Evolutionary conservation across 2,329 filamentous ascomycete genomes (phyloP).

Genomic region (Venturia nashicola): DNA sequence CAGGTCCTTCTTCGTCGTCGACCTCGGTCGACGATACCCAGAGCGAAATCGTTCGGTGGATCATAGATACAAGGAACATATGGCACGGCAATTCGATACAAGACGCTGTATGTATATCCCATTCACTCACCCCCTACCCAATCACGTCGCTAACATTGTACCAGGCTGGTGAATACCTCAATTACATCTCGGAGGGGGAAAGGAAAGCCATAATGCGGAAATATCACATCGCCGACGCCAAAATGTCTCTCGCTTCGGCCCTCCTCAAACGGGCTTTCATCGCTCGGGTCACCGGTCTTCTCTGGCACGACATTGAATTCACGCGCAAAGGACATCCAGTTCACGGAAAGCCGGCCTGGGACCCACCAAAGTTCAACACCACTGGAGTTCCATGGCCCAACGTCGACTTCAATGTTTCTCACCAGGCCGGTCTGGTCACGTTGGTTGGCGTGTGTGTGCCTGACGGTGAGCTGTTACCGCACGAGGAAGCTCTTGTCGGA

Average conservation of each 20-base stretch:
- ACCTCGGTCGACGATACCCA: neutral
- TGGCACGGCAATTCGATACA: conserved; percentile 35
- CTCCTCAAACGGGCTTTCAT: conserved; percentile 64
- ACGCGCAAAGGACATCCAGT: conserved; percentile 40
- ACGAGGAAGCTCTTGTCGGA: conserved; percentile 35
- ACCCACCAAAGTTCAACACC: conserved; percentile 25
- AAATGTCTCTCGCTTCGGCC: conserved; percentile 59
- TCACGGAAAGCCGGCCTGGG: conserved; percentile 39
- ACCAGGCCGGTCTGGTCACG: conserved; percentile 64
- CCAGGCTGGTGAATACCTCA: conserved; percentile 31
- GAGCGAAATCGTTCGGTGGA: conserved; percentile 23
- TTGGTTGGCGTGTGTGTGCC: conserved; percentile 39
- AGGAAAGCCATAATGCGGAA: conserved; percentile 46
- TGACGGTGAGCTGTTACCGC: conserved; percentile 14
- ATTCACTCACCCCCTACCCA: neutral
- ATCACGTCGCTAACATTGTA: neutral
- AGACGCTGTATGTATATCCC: conserved; percentile 19
- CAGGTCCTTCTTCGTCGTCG: neutral
- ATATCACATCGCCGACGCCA: conserved; percentile 58
- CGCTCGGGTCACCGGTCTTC: conserved; percentile 41
- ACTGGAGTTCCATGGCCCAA: conserved; percentile 14
- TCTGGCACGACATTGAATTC: conserved; percentile 49
- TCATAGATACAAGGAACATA: conserved; percentile 34
- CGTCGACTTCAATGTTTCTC: conserved; percentile 64
- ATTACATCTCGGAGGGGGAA: conserved; percentile 38